A percentile compares a stretch with the other conserved stretches of the same genome.
Evolutionary conservation across 2,329 filamentous ascomycete species (phyloP).

Genomic region (Dryadomyces quercivorus): DNA sequence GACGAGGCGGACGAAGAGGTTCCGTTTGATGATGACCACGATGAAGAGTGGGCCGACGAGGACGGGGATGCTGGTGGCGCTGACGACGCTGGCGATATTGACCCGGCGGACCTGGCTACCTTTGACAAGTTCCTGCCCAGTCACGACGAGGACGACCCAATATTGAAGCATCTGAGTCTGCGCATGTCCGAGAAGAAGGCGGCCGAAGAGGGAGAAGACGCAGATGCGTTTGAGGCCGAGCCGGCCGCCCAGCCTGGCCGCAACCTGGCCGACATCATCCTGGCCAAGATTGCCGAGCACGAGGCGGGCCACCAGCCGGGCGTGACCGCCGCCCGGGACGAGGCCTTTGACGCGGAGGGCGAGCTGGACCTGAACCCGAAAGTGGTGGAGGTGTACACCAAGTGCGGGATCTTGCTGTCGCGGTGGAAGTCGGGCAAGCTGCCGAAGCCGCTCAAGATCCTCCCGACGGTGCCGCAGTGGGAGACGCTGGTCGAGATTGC

Average conservation of each 20-base stretch:
- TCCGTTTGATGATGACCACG: constrained; percentile 37
- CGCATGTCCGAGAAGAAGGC: constrained; percentile 4
- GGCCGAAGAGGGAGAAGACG: constrained; percentile 22
- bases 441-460: constrained; percentile 94
- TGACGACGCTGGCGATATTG: constrained; percentile 73
- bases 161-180: constrained; percentile 44
- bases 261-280: constrained; percentile 84
- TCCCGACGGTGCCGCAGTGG: constrained; percentile 87
- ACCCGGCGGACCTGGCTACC: constrained; percentile 76
- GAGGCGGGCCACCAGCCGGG: constrained; percentile 41
- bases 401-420: constrained; percentile 75
- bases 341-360: constrained; percentile 63
- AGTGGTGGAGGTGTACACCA: constrained; percentile 87
- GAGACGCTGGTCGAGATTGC: constrained; percentile 20
- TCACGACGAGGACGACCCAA: constrained; percentile 56
- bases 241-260: constrained; percentile 27
- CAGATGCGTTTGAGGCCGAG: constrained; percentile 29
- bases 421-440: constrained; percentile 89
- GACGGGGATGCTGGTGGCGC: constrained; percentile 59
- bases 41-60: constrained; percentile 66
- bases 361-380: constrained; percentile 72
- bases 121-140: constrained; percentile 83
- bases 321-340: constrained; percentile 19
- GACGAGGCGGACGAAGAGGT: constrained; percentile 25
- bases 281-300: constrained; percentile 86